Base-by-base conservation (phyloP, 2,329 filamentous ascomycete genomes). In the Pestalotiopsis sp. region DNA sequence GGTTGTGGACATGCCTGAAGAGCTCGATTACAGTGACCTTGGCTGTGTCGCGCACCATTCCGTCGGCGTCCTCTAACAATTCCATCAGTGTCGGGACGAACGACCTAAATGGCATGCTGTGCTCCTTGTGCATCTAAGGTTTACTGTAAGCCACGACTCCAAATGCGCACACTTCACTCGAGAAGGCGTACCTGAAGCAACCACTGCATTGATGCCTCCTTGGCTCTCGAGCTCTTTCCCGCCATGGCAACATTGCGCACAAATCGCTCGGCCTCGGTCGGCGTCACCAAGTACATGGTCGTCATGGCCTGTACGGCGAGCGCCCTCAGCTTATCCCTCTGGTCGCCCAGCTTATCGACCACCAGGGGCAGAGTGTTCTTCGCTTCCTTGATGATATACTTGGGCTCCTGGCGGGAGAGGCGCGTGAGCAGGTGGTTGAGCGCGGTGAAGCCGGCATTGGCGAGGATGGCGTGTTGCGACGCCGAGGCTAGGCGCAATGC, bases 391-490 rank as follows among this genome's bases (percentile, higher is more conserved):
- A 89, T 82, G 69, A 94, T 84, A 71, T 89, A 85, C 76, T 92
- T 92, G 70, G 93, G 90, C 68, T 97, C 93, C 81, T 98, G 95
- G 69, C 95, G 91, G 70, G 91, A 91, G 69, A 98, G 85, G 68
- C 95, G 91, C 78, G 95, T 97, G 74, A 97, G 85, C 72, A 97
- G 88, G 80, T 98, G 95, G 73, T 92, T 93, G 69, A 98, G 88
- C 2, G 93, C 93, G 3, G 94, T 95, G 80, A 97, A 95, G 69
- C 93, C 94, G 66, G 93, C 92, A 68, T 93, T 92, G 72, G 92
- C 90, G 70, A 97, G 90, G 41, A 89, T 88, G 58, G 91, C 91
- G 76, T 97, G 92, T 75, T 93, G 91, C 57, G 93, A 93, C 66
- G 86, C 84, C 73, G 95, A 92, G 70, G 93, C 92, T 66, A 90